These are phyloP conservation scores for Suillus spraguei DNA, from an alignment of 768 basidiomycete species.

Conservation along the genomic window DNA sequence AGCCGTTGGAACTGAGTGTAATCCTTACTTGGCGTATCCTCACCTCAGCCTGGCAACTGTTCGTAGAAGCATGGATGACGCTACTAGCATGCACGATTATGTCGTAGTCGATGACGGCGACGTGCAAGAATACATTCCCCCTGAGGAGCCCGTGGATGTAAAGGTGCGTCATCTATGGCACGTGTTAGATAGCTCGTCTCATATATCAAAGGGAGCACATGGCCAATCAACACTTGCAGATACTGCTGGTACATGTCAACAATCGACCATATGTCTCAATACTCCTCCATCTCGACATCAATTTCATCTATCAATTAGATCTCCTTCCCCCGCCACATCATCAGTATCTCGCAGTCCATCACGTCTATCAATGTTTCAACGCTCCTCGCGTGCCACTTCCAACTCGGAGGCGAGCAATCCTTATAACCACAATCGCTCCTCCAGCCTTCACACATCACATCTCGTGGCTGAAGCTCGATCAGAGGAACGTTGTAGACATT, in stretches of 20 bases:
- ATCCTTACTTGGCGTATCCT: conserved; percentile 47
- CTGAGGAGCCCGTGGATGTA: conserved; percentile 17
- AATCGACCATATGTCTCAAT: conserved; percentile 36
- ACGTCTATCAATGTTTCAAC: conserved; percentile 47
- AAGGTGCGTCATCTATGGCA: conserved; percentile 31
- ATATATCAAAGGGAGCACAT: conserved; percentile 27
- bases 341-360: conserved; percentile 38
- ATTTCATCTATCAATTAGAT: conserved; percentile 44
- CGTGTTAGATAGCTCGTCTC: conserved; percentile 24
- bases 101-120: conserved; percentile 41
- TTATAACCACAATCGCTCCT: conserved; percentile 47
- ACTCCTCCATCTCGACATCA: conserved; percentile 43
- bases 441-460: conserved; percentile 50
- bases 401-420: conserved; percentile 29
- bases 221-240: conserved; percentile 21
- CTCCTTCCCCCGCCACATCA: conserved; percentile 43
- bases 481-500: conserved; percentile 17
- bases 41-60: conserved; percentile 34
- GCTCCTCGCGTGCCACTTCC: conserved; percentile 29
- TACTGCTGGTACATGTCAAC: conserved; percentile 32
- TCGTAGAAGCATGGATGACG: conserved; percentile 33
- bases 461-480: conserved; percentile 19
- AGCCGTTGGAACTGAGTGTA: conserved; percentile 31
- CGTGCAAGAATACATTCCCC: conserved; percentile 25
- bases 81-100: conserved; percentile 40